Conservation (phyloP, 495 filamentous ascomycete genomes). For the Hyaloscypha bicolor region DNA sequence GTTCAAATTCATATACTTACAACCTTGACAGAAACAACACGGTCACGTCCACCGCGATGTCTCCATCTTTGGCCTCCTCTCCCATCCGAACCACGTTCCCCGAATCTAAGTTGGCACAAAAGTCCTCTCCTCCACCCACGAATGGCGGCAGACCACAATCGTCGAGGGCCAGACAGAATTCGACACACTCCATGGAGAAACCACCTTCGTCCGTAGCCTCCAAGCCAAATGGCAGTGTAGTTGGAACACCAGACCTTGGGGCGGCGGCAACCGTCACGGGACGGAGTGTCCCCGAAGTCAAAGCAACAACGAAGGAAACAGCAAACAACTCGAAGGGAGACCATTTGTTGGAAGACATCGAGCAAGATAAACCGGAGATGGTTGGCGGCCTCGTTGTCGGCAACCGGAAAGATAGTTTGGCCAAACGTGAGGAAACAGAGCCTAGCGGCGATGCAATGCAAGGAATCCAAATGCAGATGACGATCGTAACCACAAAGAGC, state of each 20-base stretch:
- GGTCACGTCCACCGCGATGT: conserved; percentile 54
- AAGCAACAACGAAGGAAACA: conserved; percentile 40
- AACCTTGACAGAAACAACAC: conserved; percentile 48
- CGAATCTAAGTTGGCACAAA: conserved; percentile 43
- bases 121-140: conserved; percentile 45
- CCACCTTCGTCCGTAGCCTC: conserved; percentile 64
- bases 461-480: conserved; percentile 15
- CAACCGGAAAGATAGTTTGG: conserved; percentile 24
- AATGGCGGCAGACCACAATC: conserved; percentile 56
- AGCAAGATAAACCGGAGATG: conserved; percentile 26
- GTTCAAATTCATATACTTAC: conserved; percentile 18
- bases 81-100: conserved; percentile 67
- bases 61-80: conserved; percentile 72
- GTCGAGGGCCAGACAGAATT: conserved; percentile 70
- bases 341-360: conserved; percentile 27
- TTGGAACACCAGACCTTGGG: conserved; percentile 40
- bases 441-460: conserved; percentile 28
- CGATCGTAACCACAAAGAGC: conserved; percentile 52
- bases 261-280: conserved; percentile 26
- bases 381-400: conserved; percentile 20
- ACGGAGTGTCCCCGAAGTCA: conserved; percentile 39
- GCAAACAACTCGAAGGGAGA: conserved; percentile 30
- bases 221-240: conserved; percentile 40
- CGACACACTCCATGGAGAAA: conserved; percentile 56
- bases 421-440: conserved; percentile 34